Base-by-base conservation (phyloP, 768 basidiomycete genomes). In the Cyathus striatus region DNA sequence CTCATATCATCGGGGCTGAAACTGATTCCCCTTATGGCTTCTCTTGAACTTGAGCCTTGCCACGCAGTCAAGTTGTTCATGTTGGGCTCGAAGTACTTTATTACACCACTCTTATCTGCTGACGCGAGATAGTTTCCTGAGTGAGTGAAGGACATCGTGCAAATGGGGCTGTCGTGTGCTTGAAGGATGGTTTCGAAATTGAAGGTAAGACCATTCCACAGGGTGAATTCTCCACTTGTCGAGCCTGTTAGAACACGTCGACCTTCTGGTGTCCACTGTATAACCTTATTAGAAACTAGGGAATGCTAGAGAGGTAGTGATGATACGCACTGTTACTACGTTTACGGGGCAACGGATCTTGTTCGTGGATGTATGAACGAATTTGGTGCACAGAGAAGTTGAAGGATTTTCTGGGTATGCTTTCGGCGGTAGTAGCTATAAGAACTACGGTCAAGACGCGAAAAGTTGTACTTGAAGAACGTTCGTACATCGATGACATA, bases 181-280 rank as follows among this genome's bases (percentile, higher is more conserved):
- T 97, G 95, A n/a, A 98, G 78, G 52, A 99, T 97, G 0, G 95
- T 96, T 64, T 99, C 96, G 57, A 98, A 99, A 67, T 98, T 99
- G 81, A 98, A 99, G 0, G 96, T 97, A 18, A 95, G 75, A 21
- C 95, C 95, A 52, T 99, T 99, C 96, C 96, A 98, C 5, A 98
- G 77, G 1, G 95, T 98, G 64, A 99, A 97, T 66, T 98, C 96
- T 36, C 96, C 96, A 48, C 87, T 91, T 17, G 93, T 92, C 9
- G 93, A 94, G 14, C 96, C 96, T 2, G 96, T 98, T 37, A 98
- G 68, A 17, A 98, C 75, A 2, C 96, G 83, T 23, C 96, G 78
- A 43, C 86, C 92, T 67, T 98, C 95, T 1, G 96, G 96, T 14
- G 94, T 98, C 92, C 95, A 99, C 92, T 97, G 49, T 22, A 34